These are phyloP conservation scores for Vitis rupestris DNA, from an alignment of 164 flowering plant genomes.

Conservation along the genomic window DNA sequence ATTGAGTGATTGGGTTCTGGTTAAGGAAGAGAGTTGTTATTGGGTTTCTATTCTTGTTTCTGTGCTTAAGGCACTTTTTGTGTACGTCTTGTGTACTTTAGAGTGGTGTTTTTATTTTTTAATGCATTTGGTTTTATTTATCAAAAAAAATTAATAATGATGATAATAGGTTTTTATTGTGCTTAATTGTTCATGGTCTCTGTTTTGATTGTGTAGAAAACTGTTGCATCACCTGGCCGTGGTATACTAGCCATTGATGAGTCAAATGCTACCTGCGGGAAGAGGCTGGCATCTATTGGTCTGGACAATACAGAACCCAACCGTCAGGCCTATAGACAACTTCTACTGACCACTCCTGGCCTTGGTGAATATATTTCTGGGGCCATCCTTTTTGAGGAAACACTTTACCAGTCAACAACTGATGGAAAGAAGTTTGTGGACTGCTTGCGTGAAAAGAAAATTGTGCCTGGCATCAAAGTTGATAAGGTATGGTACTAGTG, in stretches of 20 bases:
- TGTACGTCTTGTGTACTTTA: too few species aligned
- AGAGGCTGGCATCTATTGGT: constrained; percentile 75
- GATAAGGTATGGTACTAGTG: constrained; percentile 54
- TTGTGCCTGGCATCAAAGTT: constrained; percentile 89
- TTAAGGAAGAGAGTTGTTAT: too few species aligned
- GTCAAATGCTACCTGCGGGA: constrained; percentile 85
- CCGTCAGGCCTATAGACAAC: constrained; percentile 79
- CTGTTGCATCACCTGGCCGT: constrained; percentile 78
- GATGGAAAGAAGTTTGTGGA: constrained; percentile 85
- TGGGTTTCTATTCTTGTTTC: too few species aligned
- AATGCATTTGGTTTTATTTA: too few species aligned
- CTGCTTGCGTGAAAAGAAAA: constrained; percentile 60
- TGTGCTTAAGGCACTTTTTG: too few species aligned
- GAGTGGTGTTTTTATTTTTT: too few species aligned
- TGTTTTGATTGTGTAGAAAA: constrained; percentile 45
- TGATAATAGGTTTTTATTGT: background rate
- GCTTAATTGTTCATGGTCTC: constrained; percentile 4
- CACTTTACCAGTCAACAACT: constrained; percentile 85
- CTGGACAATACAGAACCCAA: constrained; percentile 81
- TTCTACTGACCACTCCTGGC: constrained; percentile 78
- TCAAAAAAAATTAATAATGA: background rate
- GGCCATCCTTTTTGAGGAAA: constrained; percentile 86
- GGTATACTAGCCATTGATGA: constrained; percentile 92
- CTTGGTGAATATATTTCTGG: constrained; percentile 87
- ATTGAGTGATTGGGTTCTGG: too few species aligned